Conservation (phyloP, 805 yeast species). For the Yamadazyma scolyti region DNA sequence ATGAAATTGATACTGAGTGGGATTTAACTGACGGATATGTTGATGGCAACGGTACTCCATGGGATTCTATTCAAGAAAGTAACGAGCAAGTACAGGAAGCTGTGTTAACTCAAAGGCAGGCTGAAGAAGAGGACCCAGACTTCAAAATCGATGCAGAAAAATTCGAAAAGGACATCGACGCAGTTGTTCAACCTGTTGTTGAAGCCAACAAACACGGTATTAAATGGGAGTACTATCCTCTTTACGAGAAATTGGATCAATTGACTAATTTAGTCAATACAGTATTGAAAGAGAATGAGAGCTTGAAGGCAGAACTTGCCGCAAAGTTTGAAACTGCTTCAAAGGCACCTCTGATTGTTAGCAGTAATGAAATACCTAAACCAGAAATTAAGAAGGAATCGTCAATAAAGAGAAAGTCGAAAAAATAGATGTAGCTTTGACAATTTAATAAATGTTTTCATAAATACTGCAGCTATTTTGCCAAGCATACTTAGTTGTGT, state of each 20-base stretch:
- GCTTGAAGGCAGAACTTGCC: constrained; percentile 1
- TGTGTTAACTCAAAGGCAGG: constrained; percentile 51
- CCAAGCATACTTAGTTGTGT: too few relatives aligned
- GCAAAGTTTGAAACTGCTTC: too few relatives aligned
- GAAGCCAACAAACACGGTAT: constrained; percentile 53
- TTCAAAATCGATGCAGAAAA: constrained; percentile 47
- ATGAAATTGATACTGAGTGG: constrained; percentile 77
- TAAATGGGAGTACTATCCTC: constrained; percentile 59
- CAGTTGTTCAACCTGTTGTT: constrained; percentile 56
- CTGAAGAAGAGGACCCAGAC: constrained; percentile 67
- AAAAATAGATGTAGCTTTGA: neutral
- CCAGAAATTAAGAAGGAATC: constrained; percentile 2
- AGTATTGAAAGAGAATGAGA: constrained; percentile 5
- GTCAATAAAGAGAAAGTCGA: constrained; percentile 1
- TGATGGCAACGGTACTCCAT: constrained; percentile 26
- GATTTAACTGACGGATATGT: constrained; percentile 72
- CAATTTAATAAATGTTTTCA: too few relatives aligned
- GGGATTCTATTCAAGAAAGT: constrained; percentile 37
- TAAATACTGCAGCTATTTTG: too few relatives aligned
- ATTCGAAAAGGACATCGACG: constrained; percentile 51
- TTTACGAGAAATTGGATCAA: constrained; percentile 50
- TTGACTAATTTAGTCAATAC: constrained; percentile 33
- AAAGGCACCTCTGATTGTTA: too few relatives aligned
- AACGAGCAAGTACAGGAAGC: constrained; percentile 34
- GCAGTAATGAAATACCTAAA: too few relatives aligned